Percentiles rank a stretch among this genome's conserved stretches.
Evolutionary conservation across 768 basidiomycete genomes (phyloP).

Genomic region (Crepidotus variabilis): DNA sequence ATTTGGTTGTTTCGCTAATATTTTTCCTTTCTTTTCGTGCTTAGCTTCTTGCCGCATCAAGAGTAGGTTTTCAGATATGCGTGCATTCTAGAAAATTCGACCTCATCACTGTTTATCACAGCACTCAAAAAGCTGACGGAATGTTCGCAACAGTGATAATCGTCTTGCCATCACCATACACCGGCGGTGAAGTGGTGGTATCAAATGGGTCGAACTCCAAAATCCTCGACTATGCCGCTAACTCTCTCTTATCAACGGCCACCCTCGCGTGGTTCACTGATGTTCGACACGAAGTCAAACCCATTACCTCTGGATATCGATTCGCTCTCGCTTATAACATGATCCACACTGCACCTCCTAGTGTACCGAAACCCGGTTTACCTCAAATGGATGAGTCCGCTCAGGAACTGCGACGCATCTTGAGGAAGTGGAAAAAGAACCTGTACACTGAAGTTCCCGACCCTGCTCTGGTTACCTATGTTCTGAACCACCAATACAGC

Average conservation of each 20-base stretch:
- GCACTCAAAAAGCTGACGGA: slow-evolving; percentile 41
- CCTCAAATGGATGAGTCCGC: slow-evolving; percentile 19
- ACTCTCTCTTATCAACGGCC: slow-evolving; percentile 29
- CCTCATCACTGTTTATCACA: slow-evolving; percentile 9
- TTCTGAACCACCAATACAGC: slow-evolving; percentile 26
- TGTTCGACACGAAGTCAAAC: slow-evolving; percentile 46
- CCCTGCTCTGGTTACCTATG: slow-evolving; percentile 18
- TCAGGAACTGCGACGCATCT: slow-evolving; percentile 23
- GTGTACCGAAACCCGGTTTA: slow-evolving; percentile 23
- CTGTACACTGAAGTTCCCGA: slow-evolving; percentile 17
- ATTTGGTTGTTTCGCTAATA: neutral
- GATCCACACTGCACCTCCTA: slow-evolving; percentile 32
- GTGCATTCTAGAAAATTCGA: neutral
- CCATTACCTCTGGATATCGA: slow-evolving; percentile 45
- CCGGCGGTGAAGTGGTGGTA: slow-evolving; percentile 42
- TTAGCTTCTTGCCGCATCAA: slow-evolving; percentile 41
- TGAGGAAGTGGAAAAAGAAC: slow-evolving; percentile 32
- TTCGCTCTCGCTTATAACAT: slow-evolving; percentile 50
- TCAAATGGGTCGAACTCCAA: slow-evolving; percentile 31
- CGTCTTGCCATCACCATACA: slow-evolving; percentile 41
- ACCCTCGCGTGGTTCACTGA: slow-evolving; percentile 52
- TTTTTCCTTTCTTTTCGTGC: neutral
- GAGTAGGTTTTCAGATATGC: slow-evolving; percentile 29
- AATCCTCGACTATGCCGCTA: slow-evolving; percentile 31
- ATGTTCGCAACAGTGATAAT: slow-evolving; percentile 53